Evolutionary conservation across 2,329 filamentous ascomycete species (phyloP), one percentile per base, ranked within the genome.

Genomic region (Huntiella decipiens): DNA sequence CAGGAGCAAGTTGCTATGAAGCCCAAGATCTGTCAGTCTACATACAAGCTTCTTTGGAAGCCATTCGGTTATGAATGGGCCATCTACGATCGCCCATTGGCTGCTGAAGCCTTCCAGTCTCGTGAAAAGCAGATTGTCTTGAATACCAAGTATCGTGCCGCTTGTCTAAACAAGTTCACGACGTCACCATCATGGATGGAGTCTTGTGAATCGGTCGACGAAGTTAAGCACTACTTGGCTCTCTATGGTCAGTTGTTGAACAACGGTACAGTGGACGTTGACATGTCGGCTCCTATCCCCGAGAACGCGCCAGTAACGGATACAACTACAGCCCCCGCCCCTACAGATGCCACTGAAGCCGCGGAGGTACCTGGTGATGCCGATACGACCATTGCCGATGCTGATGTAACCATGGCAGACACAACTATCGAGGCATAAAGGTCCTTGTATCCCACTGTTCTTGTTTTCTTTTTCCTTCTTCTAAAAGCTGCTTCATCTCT

Each of bases 11-110:
- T 82, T 54, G 74, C 78, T 13, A 62, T 88, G 36, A 71, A 75
- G 8, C 71, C 85, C 37, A 76, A 79, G 50, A 81, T 88, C 56
- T 85, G 79, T 55, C 71, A 84, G 11, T 82, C 81, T 59, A 82
- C 75, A 46, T 85, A 80, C 57, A 82, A 83, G 61, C 79, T 88
- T 56, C 67, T 82, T n/a, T 87, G 81, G 65, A 76, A 77, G 47
- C 73, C 79, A 1, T 69, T 69, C 28, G 82, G 79, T 15, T 70
- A 70, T 5, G 83, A 87, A 55, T 83, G 71, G 61, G 82, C 74
- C 51, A 61, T 82, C 57, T 85, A 79, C 60, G 81, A 82, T 54
- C 73, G 78, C 56, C 70, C 73, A 52, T 68, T 76, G 61, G 67
- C 75, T 13, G 71, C 77, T 52, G 80, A 86, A 56, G 77, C 78